Base-by-base conservation (phyloP, 768 basidiomycete species). In the Roridomyces roridus region DNA sequence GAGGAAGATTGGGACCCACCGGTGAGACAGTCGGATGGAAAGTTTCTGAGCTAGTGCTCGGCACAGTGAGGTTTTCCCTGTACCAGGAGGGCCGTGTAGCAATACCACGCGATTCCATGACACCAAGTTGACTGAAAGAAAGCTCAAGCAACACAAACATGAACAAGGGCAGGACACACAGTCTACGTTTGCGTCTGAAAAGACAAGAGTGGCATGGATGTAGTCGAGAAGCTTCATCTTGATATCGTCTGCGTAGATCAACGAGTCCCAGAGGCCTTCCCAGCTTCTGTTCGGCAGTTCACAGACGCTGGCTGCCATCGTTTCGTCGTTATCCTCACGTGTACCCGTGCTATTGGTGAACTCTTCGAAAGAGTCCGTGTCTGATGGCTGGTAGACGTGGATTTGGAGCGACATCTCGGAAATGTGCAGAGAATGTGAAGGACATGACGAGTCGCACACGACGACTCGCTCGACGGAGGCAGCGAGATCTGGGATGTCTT, bases 41-140 rank as follows among this genome's bases (percentile, higher is more conserved):
- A 98, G 80, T 65, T 98, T 99, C 64, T 99, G 97, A 1, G 97
- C 94, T 6, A 99, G 79, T 10, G 96, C 96, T 37, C 94, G 85
- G 69, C 95, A 98, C 2, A 99, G 78, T 1, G 92, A 94, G 0
- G 97, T 98, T 76, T 99, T 98, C 12, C 97, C 96, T 2, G 97
- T 98, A 0, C 97, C 97, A 2, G 97, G 97, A 21, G 97, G 97
- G 0, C 97, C 97, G 68, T 98, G 96, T 14, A 99, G 78, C 8
- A 99, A 77, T 1, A 98, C 91, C 14, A 99, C 89, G 2, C 96
- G 86, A 68, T 98, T 98, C 95, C 96, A 98, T 0, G 93, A 88
- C 11, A 98, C 86, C 34, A 98, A 80, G 67, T 98, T 96, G 72
- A 86, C 91, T 92, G 55, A 31, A 47, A 49, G 51, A 18, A 44